Evolutionary conservation across 257 asterid genomes (phyloP).

Genomic region (Lycium barbarum): DNA sequence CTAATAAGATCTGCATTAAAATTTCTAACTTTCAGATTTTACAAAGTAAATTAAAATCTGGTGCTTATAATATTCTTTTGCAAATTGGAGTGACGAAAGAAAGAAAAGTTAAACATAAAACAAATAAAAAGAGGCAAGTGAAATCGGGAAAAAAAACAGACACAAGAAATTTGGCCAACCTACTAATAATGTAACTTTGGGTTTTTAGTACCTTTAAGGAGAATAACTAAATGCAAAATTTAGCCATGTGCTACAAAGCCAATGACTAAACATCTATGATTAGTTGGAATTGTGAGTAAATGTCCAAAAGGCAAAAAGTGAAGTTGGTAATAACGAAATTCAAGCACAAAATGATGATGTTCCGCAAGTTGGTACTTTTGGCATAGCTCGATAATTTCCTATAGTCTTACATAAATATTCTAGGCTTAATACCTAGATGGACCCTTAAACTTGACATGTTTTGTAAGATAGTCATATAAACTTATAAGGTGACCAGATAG

Average conservation of each 20-base stretch:
- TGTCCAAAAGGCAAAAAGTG: constrained; percentile 2
- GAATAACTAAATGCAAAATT: not conserved
- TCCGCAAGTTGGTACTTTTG: constrained; percentile 27
- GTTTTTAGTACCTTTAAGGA: not conserved
- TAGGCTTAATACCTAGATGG: no score
- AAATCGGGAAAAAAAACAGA: no score
- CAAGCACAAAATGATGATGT: constrained; percentile 19
- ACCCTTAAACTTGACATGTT: no score
- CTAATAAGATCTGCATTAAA: not conserved
- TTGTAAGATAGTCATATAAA: no score
- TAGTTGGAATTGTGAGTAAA: constrained; percentile 10
- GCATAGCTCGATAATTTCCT: not conserved
- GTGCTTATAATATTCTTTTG: no score
- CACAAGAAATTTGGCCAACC: no score
- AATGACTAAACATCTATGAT: not conserved
- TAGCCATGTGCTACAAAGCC: constrained; percentile 2
- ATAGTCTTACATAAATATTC: constrained; percentile 21
- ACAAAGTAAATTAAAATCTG: not conserved
- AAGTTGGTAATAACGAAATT: constrained; percentile 23
- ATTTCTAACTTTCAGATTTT: not conserved
- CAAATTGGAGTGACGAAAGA: not conserved
- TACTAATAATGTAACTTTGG: not conserved
- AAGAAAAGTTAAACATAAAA: not conserved
- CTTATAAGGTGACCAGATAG: no score
- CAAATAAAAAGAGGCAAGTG: not conserved